Base-by-base conservation (phyloP, 345 rosid species). In the Noccaea bulbosa region DNA sequence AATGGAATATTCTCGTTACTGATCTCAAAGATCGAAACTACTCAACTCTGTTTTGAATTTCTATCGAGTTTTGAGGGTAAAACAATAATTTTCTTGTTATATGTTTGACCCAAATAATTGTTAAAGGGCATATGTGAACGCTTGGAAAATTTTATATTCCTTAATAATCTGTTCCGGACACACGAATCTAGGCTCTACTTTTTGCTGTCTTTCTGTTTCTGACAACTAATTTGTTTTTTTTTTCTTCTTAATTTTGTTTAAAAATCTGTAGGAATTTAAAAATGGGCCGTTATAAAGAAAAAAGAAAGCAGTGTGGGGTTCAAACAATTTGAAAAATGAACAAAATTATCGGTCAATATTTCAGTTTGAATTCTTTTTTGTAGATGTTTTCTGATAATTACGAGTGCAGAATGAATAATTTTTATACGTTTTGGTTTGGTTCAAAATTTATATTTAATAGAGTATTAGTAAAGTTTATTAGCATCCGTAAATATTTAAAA, bases 181-280 rank as follows among this genome's bases (percentile, higher is more conserved):
- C 72, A 59, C 48, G 67, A 66, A 66, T 50, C 67, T 58, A 73
- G 39, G 67, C 62, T 61, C n/a, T 52, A 14, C 33, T 16, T 48
- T 60, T 59, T 38, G 34, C 39, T 10, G 1, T 60, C 11, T 69
- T 46, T 11, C 17, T 54, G 1, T 41, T 53, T 54, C 11, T 1
- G 63, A 43, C 54, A 43, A 32, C 34, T 37, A 11, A 20, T 30
- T 17, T 17, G 5, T 9, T 8, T 6, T 20, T 6, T 20, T n/a
- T 2, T 6, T 43, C 5, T 11, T 43, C 47, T 43, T 43, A 47
- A 47, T 8, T 47, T 17, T 47, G 51, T 27, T 27, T 27, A 27
- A 27, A 27, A 3, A 27, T 27, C 30, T 27, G 4, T 27, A 27
- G 30, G 30, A 27, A 27, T 27, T 27, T 27, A 27, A 27, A 27